Percentiles rank a stretch among this genome's conserved stretches.
Conservation (phyloP, 495 filamentous ascomycete genomes). For the Durotheca rogersii region DNA sequence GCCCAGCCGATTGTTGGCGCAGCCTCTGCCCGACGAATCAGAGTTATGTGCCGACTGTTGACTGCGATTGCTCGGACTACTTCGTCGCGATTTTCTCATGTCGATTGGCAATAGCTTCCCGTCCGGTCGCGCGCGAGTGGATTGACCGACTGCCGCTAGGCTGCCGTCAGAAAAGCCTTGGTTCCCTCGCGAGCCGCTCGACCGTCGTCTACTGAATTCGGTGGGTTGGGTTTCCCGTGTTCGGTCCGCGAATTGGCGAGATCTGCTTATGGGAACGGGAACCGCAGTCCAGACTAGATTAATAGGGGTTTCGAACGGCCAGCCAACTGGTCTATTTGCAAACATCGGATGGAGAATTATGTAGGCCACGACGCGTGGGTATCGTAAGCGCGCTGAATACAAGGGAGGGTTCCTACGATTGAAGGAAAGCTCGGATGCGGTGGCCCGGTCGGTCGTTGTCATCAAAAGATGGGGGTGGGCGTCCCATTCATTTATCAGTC, state of each 20-base stretch:
- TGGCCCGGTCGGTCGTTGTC: constrained; percentile 1
- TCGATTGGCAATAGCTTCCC: constrained; percentile 7
- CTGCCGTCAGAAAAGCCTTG: neutral
- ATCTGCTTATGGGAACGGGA: neutral
- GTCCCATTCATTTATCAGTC: neutral
- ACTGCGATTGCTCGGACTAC: constrained; percentile 17
- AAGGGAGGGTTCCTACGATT: constrained; percentile 16
- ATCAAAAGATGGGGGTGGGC: constrained; percentile 4
- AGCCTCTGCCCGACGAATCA: constrained; percentile 24
- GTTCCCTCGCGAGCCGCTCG: neutral
- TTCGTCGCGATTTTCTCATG: constrained; percentile 19
- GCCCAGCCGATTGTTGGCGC: constrained; percentile 7
- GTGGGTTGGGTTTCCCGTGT: constrained; percentile 5
- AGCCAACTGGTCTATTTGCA: too few species aligned
- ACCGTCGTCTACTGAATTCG: constrained; percentile 2
- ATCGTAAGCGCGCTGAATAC: constrained; percentile 18
- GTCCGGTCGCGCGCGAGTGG: neutral
- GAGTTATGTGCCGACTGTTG: constrained; percentile 11
- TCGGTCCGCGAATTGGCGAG: neutral
- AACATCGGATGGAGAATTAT: constrained; percentile 12
- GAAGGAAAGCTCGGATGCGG: neutral
- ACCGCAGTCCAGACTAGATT: constrained; percentile 11
- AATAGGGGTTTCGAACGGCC: too few species aligned
- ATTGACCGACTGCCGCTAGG: neutral
- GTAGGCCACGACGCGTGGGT: neutral